phyloP scores from a whole-genome alignment of 768 basidiomycete species.

The Pleurotus platypus region DNA sequence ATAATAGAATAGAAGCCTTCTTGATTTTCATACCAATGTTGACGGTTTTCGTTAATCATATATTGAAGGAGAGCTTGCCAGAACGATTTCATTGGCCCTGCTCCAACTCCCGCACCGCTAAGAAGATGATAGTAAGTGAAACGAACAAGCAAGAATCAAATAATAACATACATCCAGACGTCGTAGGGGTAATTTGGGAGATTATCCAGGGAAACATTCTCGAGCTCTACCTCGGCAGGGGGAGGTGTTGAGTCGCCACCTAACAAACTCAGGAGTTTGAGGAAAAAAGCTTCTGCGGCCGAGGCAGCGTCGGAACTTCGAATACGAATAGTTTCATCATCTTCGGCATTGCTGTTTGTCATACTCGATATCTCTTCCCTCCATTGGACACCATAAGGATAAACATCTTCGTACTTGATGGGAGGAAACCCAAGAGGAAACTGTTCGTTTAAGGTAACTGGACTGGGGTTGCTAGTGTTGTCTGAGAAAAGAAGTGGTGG shows the following conservation, averaged over 20 bases:
- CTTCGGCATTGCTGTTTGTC: too few species aligned
- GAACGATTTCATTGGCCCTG: slow-evolving; percentile 3
- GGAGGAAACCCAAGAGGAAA: neutral
- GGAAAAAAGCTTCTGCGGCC: too few species aligned
- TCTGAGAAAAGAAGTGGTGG: too few species aligned
- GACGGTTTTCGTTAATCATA: neutral
- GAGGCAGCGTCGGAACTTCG: too few species aligned
- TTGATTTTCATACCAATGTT: neutral
- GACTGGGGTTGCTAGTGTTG: too few species aligned
- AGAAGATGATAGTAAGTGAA: neutral
- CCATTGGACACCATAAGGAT: neutral
- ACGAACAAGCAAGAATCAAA: neutral
- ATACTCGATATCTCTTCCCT: neutral
- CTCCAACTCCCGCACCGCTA: slow-evolving; percentile 2
- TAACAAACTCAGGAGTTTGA: too few species aligned
- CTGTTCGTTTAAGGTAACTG: neutral
- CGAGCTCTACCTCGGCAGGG: too few species aligned
- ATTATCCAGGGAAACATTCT: too few species aligned
- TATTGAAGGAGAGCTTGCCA: neutral
- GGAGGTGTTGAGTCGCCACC: too few species aligned
- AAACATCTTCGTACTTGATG: neutral
- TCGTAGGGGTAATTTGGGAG: too few species aligned
- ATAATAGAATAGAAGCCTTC: slow-evolving; percentile 4
- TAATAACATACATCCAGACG: neutral
- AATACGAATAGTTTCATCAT: too few species aligned